phyloP scores from a whole-genome alignment of 352 stramenopile genomes.

The Globisporangium ultimum region DNA sequence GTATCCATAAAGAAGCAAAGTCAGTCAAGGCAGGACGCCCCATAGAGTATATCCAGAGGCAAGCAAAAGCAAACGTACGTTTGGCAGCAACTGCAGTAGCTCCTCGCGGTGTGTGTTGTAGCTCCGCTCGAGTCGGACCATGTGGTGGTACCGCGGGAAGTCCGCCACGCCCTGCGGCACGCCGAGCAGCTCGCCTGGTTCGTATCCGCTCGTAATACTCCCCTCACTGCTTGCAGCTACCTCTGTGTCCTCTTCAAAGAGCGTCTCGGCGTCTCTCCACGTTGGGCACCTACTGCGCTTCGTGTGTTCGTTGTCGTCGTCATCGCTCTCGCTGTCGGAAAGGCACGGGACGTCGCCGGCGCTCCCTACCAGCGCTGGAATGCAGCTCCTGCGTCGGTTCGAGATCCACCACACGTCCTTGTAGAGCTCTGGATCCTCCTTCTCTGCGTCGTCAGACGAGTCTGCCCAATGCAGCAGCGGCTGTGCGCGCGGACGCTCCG shows the following conservation, averaged over 20 bases:
- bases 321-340: constrained; percentile 78
- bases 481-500: constrained; percentile 18
- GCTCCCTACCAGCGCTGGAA: constrained; percentile 29
- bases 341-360: constrained; percentile 47
- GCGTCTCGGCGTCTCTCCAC: constrained; percentile 31
- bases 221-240: not conserved
- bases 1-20: no score
- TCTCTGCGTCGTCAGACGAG: not conserved
- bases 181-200: constrained; percentile 41
- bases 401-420: constrained; percentile 46
- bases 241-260: constrained; percentile 20
- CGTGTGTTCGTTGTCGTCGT: constrained; percentile 16
- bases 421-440: constrained; percentile 14
- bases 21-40: no score
- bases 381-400: constrained; percentile 14
- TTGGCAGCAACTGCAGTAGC: constrained; percentile 43
- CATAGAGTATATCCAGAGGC: no score
- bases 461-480: constrained; percentile 17
- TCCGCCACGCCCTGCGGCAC: constrained; percentile 21
- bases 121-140: constrained; percentile 53
- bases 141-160: constrained; percentile 58
- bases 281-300: constrained; percentile 2
- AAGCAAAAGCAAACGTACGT: constrained; percentile 31
- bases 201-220: constrained; percentile 19
- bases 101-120: constrained; percentile 56